A percentile compares a stretch with the other conserved stretches of the same genome.
Conservation (phyloP, 768 basidiomycete genomes). For the Asterophora lycoperdoides region DNA sequence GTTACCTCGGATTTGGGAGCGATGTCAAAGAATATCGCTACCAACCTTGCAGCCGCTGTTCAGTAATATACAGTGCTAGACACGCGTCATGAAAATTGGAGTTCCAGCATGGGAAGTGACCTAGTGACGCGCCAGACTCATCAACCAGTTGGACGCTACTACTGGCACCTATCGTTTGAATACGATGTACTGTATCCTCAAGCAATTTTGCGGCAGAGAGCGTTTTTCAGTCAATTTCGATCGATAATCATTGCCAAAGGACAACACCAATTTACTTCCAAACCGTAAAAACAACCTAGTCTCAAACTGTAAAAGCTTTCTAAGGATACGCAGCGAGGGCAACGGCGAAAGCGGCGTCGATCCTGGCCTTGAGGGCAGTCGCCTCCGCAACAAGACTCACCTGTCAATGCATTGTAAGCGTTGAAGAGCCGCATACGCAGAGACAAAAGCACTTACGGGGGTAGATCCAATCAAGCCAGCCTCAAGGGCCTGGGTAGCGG, state of each 20-base stretch:
- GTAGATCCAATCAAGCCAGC: conserved; percentile 18
- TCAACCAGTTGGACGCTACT: too few species aligned
- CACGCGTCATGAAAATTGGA: background rate
- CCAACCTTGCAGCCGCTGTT: conserved; percentile 8
- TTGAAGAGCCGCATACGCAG: background rate
- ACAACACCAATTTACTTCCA: background rate
- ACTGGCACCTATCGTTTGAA: too few species aligned
- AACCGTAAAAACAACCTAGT: background rate
- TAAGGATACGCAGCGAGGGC: conserved; percentile 18
- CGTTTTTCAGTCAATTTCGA: too few species aligned
- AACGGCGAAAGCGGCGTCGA: conserved; percentile 22
- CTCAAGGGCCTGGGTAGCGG: conserved; percentile 20
- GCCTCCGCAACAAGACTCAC: conserved; percentile 18
- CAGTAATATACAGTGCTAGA: conserved; percentile 1
- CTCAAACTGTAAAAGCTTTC: too few species aligned
- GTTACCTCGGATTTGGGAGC: conserved; percentile 19
- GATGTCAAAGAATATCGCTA: conserved; percentile 1
- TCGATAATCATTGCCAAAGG: conserved; percentile 4
- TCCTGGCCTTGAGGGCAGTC: conserved; percentile 13
- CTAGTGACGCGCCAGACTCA: too few species aligned
- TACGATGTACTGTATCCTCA: too few species aligned
- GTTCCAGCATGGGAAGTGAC: too few species aligned
- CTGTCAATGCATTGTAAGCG: conserved; percentile 11
- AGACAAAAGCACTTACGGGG: conserved; percentile 20
- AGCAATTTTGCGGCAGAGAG: too few species aligned